Conservation (phyloP, 495 filamentous ascomycete genomes). For the Talaromyces thailandensis region DNA sequence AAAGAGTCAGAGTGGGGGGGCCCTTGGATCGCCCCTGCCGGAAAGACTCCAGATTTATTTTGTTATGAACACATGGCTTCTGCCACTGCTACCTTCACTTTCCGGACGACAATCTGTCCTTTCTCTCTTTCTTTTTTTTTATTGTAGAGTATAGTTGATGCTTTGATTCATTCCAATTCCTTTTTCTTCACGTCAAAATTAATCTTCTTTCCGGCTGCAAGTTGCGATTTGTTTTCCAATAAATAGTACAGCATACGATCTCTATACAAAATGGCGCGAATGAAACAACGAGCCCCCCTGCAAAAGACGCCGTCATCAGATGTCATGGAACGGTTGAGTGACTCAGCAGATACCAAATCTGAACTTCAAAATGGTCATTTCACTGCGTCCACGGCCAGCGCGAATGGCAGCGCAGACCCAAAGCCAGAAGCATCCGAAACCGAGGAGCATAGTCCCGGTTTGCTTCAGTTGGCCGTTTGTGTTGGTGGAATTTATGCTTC, state of each 20-base stretch:
- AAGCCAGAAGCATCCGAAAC: slow-evolving; percentile 20
- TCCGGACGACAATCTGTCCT: neutral
- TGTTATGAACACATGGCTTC: slow-evolving; percentile 19
- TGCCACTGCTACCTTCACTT: neutral
- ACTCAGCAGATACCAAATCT: slow-evolving; percentile 14
- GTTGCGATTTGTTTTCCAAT: neutral
- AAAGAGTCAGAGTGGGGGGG: neutral
- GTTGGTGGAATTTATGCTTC: slow-evolving; percentile 91
- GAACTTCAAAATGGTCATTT: slow-evolving; percentile 21
- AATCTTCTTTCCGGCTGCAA: no score
- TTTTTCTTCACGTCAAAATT: neutral
- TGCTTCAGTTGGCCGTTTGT: slow-evolving; percentile 72
- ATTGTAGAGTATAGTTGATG: neutral
- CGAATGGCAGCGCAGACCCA: slow-evolving; percentile 31
- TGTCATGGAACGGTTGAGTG: slow-evolving; percentile 36
- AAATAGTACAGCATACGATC: neutral
- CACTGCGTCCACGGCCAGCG: slow-evolving; percentile 5
- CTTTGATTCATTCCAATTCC: neutral
- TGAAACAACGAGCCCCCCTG: slow-evolving; percentile 59
- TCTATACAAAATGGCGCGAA: slow-evolving; percentile 51
- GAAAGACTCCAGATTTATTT: neutral
- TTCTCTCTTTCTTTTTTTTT: neutral
- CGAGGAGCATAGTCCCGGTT: slow-evolving; percentile 36
- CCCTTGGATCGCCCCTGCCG: neutral
- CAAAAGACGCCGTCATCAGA: slow-evolving; percentile 59